Evolutionary conservation across 208 protist genomes (phyloP), one percentile per base, ranked within the genome.

Genomic region (Porcisia deanei): DNA sequence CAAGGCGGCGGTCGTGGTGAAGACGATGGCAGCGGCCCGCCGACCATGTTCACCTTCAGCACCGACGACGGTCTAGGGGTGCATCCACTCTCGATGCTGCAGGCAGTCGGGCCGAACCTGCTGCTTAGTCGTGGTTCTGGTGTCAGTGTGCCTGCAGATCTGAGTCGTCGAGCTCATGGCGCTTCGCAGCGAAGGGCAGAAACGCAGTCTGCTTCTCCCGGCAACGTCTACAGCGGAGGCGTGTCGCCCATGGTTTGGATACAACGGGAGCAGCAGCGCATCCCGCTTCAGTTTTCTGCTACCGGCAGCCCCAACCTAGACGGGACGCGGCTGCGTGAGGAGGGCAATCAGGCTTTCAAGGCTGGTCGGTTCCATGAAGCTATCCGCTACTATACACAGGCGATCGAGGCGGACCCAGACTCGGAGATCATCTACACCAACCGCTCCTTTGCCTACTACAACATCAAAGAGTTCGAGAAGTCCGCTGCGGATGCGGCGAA

Each of bases 301-400:
- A 69, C 71, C 7, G 73, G 61, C 58, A 66, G 67, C 60, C 66
- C 77, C 63, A 85, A 78, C 52, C 49, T 82, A 8, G 81, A 88
- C 52, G 78, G 63, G 10, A 47, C 47, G 61, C 69, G 64, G 25
- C 79, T 94, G 20, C 92, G 90, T 59, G 85, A 91, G 75, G 77
- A 85, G 71, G 92, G 92, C 59, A 96, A 96, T 71, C 58, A 78
- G 22, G 87, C 87, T 0, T 94, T 96, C 74, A 83, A 86, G 59
- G 77, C 65, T 8, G 86, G 81, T 22, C 68, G 81, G 3, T 91
- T 81, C 72, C 63, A 76, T 16, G 78, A 85, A 30, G 92, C 92
- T 12, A 71, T 96, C n/a, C 73, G 74, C 30, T 80, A 81, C 54
- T 96, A 96, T 81, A 88, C 89, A 12, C 73, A 88, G 30, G 83